Evolutionary conservation across 371 early-diverging fungal species (phyloP), one percentile per base, ranked within the genome.

Genomic region (Funneliformis caledonium): DNA sequence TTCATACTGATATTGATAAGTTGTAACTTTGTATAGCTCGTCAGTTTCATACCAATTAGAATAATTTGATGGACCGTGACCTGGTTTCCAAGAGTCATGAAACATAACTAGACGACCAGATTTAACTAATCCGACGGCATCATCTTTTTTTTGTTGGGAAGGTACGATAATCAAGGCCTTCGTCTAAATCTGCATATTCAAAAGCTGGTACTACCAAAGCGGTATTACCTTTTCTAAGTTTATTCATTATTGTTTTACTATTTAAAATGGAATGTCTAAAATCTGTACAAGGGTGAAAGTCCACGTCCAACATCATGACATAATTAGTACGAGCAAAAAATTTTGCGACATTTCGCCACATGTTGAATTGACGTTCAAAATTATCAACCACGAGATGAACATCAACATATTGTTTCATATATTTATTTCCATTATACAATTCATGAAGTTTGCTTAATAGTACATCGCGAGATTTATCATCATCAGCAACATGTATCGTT

Each of bases 271-370:
- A 85, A 19, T 84, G 76, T 75, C 90, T 86, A 48, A 92, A 84
- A 69, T 92, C 88, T 31, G 91, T 92, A 81, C 93, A 92, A 11
- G 91, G 84, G 72, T 90, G 87, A 78, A 92, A 92, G 80, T 92
- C 93, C 59, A 92, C 92, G 83, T 92, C 93, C 68, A 92, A 83
- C 91, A 90, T 91, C 90, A 92, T 89, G 68, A 92, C 85, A 78
- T 87, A 92, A 76, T 92, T 89, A 19, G 92, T 88, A 7, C 91
- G 88, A 2, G 92, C 89, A 86, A 92, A 92, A 76, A 92, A 85
- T 72, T 90, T 86, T 64, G 93, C 93, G 11, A 92, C 88, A 70
- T 92, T 92, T 26, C 93, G 87, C 93, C 93, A 92, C 89, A 90
- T 87, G 69, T 92, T 92, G 85, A 92, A 92, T 80, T 92, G 92